Conservation (phyloP, 1,139 yeast species). For the Scheffersomyces stambukii region DNA sequence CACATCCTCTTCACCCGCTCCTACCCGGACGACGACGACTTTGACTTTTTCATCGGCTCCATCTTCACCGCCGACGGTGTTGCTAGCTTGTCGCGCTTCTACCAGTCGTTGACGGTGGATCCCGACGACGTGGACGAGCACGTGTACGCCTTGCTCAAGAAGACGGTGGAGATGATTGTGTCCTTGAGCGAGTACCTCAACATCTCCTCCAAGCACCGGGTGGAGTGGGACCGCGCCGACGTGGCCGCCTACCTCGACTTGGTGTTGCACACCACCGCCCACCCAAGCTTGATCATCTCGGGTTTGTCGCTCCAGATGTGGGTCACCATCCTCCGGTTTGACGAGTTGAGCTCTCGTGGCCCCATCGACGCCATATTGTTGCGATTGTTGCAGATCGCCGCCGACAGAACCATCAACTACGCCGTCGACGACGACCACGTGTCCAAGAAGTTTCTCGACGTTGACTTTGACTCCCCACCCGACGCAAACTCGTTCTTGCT, state of each 20-base stretch:
- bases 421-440: slow-evolving; percentile 61
- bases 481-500: slow-evolving; percentile 75
- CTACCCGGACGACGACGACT: slow-evolving; percentile 68
- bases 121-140: slow-evolving; percentile 77
- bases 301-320: slow-evolving; percentile 91
- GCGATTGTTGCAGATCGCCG: slow-evolving; percentile 68
- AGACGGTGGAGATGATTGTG: slow-evolving; percentile 90
- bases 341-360: slow-evolving; percentile 54
- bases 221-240: slow-evolving; percentile 51
- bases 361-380: slow-evolving; percentile 55
- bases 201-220: slow-evolving; percentile 33
- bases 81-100: slow-evolving; percentile 60
- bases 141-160: slow-evolving; percentile 75
- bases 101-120: slow-evolving; percentile 57
- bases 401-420: slow-evolving; percentile 75
- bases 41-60: slow-evolving; percentile 73
- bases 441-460: slow-evolving; percentile 62
- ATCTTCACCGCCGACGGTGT: slow-evolving; percentile 75
- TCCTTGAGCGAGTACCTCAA: slow-evolving; percentile 78
- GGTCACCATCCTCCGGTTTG: slow-evolving; percentile 85
- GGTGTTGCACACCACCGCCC: slow-evolving; percentile 75
- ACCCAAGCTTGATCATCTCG: slow-evolving; percentile 83
- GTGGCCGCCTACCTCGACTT: slow-evolving; percentile 62
- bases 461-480: slow-evolving; percentile 85
- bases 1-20: slow-evolving; percentile 83